Evolutionary conservation across 371 early-diverging fungal species (phyloP).

Genomic region (Entomophthora muscae): DNA sequence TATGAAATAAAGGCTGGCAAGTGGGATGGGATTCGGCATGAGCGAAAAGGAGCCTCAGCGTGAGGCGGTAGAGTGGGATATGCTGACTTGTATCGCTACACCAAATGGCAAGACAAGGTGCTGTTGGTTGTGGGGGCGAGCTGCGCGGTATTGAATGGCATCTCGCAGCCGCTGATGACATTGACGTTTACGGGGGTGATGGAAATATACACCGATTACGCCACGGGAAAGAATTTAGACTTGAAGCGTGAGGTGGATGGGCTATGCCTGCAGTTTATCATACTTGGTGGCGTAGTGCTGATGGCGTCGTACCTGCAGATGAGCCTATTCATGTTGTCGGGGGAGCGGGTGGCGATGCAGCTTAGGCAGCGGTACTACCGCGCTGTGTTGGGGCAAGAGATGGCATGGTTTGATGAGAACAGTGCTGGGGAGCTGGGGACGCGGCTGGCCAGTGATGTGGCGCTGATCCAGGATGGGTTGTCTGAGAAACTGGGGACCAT

Average conservation of each 20-base stretch:
- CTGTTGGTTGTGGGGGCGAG: too few relatives aligned
- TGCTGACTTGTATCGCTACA: too few relatives aligned
- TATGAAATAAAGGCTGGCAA: too few relatives aligned
- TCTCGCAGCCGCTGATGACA: constrained; percentile 22
- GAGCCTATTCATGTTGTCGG: constrained; percentile 23
- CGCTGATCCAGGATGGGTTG: constrained; percentile 56
- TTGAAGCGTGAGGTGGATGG: constrained; percentile 5
- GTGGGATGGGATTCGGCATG: too few relatives aligned
- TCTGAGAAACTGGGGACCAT: constrained; percentile 61
- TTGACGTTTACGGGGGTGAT: constrained; percentile 15
- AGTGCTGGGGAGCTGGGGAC: constrained; percentile 42
- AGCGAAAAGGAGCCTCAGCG: too few relatives aligned
- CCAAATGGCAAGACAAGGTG: too few relatives aligned
- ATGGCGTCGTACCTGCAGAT: constrained; percentile 21
- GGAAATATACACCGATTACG: constrained; percentile 9
- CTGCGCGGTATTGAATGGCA: constrained; percentile 18
- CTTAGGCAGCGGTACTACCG: constrained; percentile 31
- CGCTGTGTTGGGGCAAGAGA: constrained; percentile 63
- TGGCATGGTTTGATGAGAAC: constrained; percentile 74
- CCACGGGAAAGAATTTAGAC: not conserved
- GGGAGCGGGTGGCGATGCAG: constrained; percentile 36
- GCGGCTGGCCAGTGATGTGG: constrained; percentile 36
- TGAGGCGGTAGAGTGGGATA: too few relatives aligned
- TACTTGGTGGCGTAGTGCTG: constrained; percentile 31
- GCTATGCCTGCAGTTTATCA: constrained; percentile 30